Conservation (phyloP, 768 basidiomycete genomes). For the Aureoboletus auriporus region DNA sequence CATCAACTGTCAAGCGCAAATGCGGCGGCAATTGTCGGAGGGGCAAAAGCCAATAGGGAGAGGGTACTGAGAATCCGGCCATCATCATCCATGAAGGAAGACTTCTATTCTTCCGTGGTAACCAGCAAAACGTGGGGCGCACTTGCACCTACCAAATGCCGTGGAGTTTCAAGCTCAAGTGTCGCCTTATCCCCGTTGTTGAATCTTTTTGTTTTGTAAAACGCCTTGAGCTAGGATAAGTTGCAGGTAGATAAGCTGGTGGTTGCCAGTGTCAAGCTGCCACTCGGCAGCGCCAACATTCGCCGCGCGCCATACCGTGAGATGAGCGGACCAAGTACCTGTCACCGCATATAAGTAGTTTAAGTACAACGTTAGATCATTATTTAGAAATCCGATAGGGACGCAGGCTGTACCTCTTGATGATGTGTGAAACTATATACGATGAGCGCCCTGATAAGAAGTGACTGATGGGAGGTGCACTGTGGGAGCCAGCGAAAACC, state of each 20-base stretch:
- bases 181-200: conserved; percentile 17
- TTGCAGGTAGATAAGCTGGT: too few relatives aligned
- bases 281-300: neutral
- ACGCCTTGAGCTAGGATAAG: neutral
- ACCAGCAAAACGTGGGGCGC: conserved; percentile 26
- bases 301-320: conserved; percentile 2
- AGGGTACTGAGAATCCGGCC: conserved; percentile 12
- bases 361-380: conserved; percentile 17
- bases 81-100: conserved; percentile 19
- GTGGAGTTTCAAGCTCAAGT: conserved; percentile 17
- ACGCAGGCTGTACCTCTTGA: conserved; percentile 24
- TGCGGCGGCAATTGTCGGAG: conserved; percentile 18
- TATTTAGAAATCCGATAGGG: conserved; percentile 30
- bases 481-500: conserved; percentile 26
- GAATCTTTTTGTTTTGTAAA: conserved; percentile 3
- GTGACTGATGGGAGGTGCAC: conserved; percentile 46
- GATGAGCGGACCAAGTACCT: conserved; percentile 17
- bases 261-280: too few relatives aligned
- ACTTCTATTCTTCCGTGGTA: conserved; percentile 30
- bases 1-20: conserved; percentile 10
- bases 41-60: conserved; percentile 8
- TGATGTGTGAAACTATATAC: conserved; percentile 33
- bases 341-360: conserved; percentile 19
- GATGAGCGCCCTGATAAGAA: conserved; percentile 42
- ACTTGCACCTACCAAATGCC: conserved; percentile 16